Conservation (phyloP, 306 rosid species). For the Lagenaria siceraria region DNA sequence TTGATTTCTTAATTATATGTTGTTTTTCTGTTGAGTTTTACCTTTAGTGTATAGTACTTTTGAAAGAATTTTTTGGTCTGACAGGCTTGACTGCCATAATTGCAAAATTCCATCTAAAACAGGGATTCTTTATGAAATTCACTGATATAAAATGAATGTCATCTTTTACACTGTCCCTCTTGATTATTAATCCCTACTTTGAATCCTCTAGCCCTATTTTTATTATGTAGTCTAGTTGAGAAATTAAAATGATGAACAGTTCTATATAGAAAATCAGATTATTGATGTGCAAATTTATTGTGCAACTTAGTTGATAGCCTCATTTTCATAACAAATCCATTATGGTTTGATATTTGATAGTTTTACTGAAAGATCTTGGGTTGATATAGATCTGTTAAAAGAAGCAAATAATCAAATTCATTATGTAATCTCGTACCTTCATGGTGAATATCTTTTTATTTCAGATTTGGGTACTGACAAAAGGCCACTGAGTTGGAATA, state of each 20-base stretch:
- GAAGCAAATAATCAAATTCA: neutral
- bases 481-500: conserved; percentile 59
- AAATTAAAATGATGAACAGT: neutral
- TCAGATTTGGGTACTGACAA: conserved; percentile 40
- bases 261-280: neutral
- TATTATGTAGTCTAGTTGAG: neutral
- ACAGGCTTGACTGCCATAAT: no score
- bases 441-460: conserved; percentile 8
- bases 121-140: neutral
- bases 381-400: neutral
- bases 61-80: no score
- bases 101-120: neutral
- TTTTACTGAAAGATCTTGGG: neutral
- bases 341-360: neutral
- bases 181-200: neutral
- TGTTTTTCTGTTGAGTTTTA: neutral
- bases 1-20: neutral
- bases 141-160: neutral
- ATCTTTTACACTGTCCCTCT: neutral
- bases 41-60: no score
- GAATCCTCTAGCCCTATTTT: neutral
- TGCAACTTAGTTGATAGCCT: neutral
- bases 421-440: neutral
- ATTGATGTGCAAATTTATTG: neutral
- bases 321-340: neutral